A percentile compares a stretch with the other conserved stretches of the same genome.
Conservation (phyloP, 1,284 basidiomycete genomes). For the Cryptococcus sp. region DNA sequence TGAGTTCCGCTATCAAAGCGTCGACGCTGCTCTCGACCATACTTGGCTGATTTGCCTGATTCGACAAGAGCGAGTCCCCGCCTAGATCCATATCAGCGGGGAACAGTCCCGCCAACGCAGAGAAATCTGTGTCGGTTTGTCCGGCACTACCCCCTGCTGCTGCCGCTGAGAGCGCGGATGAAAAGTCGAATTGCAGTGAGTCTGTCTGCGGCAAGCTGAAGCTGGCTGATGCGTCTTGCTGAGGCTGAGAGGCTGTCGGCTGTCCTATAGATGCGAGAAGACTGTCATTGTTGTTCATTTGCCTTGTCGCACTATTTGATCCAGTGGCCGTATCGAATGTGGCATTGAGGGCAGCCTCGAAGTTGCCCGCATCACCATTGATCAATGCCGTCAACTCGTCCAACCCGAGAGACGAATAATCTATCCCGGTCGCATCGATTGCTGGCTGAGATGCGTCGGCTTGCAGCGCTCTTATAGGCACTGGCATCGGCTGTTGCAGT, state of each 20-base stretch:
- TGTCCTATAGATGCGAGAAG: not conserved
- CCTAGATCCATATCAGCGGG: not conserved
- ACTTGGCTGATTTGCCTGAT: too few relatives aligned
- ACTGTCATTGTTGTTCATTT: not conserved
- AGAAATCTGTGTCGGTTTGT: conserved; percentile 12
- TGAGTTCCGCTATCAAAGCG: not conserved
- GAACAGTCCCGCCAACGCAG: conserved; percentile 21
- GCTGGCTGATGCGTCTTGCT: too few relatives aligned
- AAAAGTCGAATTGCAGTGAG: conserved; percentile 13
- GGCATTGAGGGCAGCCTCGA: not conserved
- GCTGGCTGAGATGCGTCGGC: not conserved
- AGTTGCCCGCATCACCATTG: conserved; percentile 13
- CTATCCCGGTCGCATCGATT: not conserved
- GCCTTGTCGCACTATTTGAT: not conserved
- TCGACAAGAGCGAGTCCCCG: too few relatives aligned
- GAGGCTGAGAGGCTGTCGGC: not conserved
- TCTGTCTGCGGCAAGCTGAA: not conserved
- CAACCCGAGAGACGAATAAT: conserved; percentile 20
- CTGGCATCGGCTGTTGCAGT: not conserved
- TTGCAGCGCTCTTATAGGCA: too few relatives aligned
- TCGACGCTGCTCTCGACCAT: too few relatives aligned
- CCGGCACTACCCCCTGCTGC: not conserved
- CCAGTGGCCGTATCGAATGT: not conserved
- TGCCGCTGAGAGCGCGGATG: conserved; percentile 2
- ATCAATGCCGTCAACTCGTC: conserved; percentile 26